These are phyloP conservation scores for Talaromyces marneffei DNA, from an alignment of 2,329 filamentous ascomycete genomes.

Conservation along the genomic window DNA sequence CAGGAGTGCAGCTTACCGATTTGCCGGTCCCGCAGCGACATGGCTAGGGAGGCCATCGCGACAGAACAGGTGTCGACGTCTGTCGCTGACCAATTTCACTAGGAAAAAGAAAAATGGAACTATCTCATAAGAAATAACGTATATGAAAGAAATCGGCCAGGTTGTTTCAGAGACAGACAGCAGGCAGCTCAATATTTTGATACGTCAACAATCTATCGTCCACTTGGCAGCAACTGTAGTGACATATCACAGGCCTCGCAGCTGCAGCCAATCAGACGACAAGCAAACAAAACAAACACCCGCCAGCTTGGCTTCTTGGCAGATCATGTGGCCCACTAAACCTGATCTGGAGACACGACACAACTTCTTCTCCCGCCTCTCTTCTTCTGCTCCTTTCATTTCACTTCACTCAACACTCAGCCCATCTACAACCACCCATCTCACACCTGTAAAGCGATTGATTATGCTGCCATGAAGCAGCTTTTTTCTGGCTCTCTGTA, in stretches of 20 bases:
- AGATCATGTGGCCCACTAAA: constrained; percentile 18
- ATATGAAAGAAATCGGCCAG: background rate
- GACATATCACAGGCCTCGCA: constrained; percentile 13
- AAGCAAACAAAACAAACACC: constrained; percentile 19
- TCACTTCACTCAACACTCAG: constrained; percentile 5
- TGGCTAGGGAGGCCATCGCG: constrained; percentile 51
- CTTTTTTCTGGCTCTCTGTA: constrained; percentile 30
- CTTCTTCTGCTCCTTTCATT: constrained; percentile 10
- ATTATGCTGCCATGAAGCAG: constrained; percentile 31
- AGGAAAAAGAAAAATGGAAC: background rate
- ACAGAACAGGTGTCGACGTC: constrained; percentile 3
- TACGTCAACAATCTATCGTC: constrained; percentile 16
- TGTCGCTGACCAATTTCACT: background rate
- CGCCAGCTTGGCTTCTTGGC: background rate
- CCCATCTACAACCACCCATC: constrained; percentile 18
- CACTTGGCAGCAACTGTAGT: constrained; percentile 25
- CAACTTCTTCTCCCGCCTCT: constrained; percentile 5
- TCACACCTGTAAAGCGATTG: constrained; percentile 36
- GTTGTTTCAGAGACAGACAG: background rate
- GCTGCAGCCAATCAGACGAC: constrained; percentile 15
- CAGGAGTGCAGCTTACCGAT: constrained; percentile 51
- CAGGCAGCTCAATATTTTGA: background rate
- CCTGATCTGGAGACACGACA: constrained; percentile 15
- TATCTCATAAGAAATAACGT: background rate
- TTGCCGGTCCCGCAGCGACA: constrained; percentile 64